Base-by-base conservation (phyloP, 1,284 basidiomycete genomes). In the Trametes polyzona region DNA sequence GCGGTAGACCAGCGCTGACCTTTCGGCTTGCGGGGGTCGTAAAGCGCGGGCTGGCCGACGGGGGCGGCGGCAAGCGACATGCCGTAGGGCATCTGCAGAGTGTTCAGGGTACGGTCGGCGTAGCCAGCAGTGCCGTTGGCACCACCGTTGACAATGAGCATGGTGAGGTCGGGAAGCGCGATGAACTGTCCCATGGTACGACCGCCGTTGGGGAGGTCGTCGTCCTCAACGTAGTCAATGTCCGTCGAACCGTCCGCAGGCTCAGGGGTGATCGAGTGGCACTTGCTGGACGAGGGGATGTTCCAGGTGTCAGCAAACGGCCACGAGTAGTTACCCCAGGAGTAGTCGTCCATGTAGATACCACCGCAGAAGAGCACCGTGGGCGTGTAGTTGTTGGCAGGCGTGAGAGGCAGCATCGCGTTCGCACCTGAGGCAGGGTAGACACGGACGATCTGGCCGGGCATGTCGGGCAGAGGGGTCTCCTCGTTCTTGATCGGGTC, bases 361-460 rank as follows among this genome's bases (percentile, higher is more conserved):
- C 95, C 95, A 63, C 95, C 95, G 67, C 95, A 97, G 78, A 96
- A 96, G 48, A 96, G 70, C 58, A 97, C 74, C 0, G 93, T 93
- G 1, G 90, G 90, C 0, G 81, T 85, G 77, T 91, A 98, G 74
- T 93, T 89, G 80, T 97, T 96, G 52, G 81, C 87, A 4, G 93
- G 92, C 0, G 92, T 95, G 36, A 98, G 78, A 1, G 96, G 95
- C 6, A 96, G 77, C 93, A 98, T 95, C 50, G 90, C 92, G 1
- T 84, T 86, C 9, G 91, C 95, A 53, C 89, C 95, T 0, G 94
- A 96, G 0, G 92, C 95, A 36, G 96, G 96, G 76, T 98, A 98
- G 29, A 96, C 93, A 55, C 93, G 89, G 40, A 85, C 81, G 49
- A 95, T 85, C 54, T 81, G 70, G 23, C 73, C 73, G 1, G 87